Evolutionary conservation across 139 green algal species (phyloP).

Genomic region (Mesotaenium endlicherianum): DNA sequence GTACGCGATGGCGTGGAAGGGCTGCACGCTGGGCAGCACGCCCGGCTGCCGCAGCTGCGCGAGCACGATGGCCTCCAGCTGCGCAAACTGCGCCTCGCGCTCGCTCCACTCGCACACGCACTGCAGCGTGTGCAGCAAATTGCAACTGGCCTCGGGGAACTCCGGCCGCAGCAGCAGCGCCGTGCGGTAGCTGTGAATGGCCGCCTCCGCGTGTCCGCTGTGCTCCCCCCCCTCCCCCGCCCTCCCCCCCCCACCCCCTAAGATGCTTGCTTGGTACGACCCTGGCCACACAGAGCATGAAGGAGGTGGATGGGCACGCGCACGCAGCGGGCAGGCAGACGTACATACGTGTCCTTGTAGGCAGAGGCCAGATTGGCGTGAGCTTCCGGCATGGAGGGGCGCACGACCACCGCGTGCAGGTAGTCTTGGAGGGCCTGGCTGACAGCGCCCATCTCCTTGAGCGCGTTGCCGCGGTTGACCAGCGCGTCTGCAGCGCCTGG

Average conservation of each 20-base stretch:
- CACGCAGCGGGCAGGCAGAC: neutral
- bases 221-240: neutral
- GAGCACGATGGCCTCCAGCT: conserved; percentile 59
- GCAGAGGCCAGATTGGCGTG: conserved; percentile 74
- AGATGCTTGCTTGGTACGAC: no score
- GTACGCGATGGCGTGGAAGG: conserved; percentile 92
- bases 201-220: conserved; percentile 67
- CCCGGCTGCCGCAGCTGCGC: conserved; percentile 56
- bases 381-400: conserved; percentile 67
- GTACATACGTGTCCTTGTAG: conserved; percentile 69
- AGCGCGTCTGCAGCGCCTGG: conserved; percentile 34
- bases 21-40: conserved; percentile 75
- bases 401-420: conserved; percentile 71
- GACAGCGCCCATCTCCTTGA: conserved; percentile 55
- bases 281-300: no score
- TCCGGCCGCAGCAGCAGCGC: conserved; percentile 68
- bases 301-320: no score
- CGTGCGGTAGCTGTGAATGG: conserved; percentile 68
- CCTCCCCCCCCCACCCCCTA: no score
- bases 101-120: conserved; percentile 86
- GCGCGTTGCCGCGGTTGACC: conserved; percentile 27
- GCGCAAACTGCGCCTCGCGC: conserved; percentile 64
- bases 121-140: conserved; percentile 72
- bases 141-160: conserved; percentile 81
- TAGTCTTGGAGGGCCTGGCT: conserved; percentile 79